These are phyloP conservation scores for Naumovozyma dairenensis DNA, from an alignment of 805 yeast species.

Conservation along the genomic window DNA sequence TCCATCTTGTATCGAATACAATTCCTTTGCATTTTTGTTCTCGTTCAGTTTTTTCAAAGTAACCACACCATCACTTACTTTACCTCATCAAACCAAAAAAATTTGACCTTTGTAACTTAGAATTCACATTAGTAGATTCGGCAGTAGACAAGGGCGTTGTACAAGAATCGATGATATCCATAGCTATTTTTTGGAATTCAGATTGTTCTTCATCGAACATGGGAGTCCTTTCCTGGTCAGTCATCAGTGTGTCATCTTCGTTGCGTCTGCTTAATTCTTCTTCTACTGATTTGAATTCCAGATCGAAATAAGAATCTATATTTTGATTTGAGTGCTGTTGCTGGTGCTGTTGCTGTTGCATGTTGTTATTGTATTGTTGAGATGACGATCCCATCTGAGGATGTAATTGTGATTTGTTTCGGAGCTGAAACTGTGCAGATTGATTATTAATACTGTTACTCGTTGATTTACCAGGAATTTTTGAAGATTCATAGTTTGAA, in stretches of 20 bases:
- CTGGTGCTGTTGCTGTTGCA: slow-evolving; percentile 1
- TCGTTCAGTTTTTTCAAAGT: too few relatives aligned
- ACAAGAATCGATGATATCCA: slow-evolving; percentile 15
- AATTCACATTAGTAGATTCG: slow-evolving; percentile 7
- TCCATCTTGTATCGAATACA: too few relatives aligned
- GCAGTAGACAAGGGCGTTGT: slow-evolving; percentile 6
- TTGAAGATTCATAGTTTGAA: slow-evolving; percentile 14
- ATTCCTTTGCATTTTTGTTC: slow-evolving; percentile 10
- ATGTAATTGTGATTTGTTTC: too few relatives aligned
- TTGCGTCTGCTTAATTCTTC: slow-evolving; percentile 11
- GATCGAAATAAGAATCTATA: slow-evolving; percentile 10
- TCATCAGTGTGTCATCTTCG: background rate
- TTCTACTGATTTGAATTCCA: slow-evolving; percentile 20
- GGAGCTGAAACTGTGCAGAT: background rate
- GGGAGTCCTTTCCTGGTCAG: slow-evolving; percentile 1
- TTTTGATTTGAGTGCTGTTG: background rate
- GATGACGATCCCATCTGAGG: too few relatives aligned
- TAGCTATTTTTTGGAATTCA: slow-evolving; percentile 20
- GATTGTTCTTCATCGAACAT: slow-evolving; percentile 15
- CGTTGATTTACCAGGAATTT: background rate
- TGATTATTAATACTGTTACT: background rate
- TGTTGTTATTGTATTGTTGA: too few relatives aligned
- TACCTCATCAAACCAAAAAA: slow-evolving; percentile 24
- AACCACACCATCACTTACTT: slow-evolving; percentile 24
- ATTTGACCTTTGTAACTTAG: slow-evolving; percentile 21